phyloP scores from a whole-genome alignment of 2,329 filamentous ascomycete species.

The Penicillium aurantiogriseum region DNA sequence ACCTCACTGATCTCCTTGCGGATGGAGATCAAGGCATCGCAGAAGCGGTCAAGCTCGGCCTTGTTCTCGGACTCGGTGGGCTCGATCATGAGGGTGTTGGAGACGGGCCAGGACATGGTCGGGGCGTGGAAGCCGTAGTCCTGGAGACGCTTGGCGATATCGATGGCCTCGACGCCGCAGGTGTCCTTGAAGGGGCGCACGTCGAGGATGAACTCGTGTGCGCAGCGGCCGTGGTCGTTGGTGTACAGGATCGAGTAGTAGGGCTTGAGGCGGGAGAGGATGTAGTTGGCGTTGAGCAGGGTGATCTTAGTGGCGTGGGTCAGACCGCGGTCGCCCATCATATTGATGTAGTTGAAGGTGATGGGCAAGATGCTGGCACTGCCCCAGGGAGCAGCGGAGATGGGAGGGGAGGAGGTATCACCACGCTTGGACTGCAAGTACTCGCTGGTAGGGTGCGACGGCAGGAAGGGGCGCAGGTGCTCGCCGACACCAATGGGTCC shows the following conservation, averaged over 20 bases:
- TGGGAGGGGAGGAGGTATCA: constrained; percentile 58
- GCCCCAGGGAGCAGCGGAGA: constrained; percentile 81
- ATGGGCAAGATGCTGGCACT: constrained; percentile 92
- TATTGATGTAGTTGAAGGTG: constrained; percentile 90
- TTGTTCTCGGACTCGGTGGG: constrained; percentile 92
- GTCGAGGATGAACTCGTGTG: constrained; percentile 96
- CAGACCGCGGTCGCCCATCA: constrained; percentile 83
- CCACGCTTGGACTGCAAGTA: constrained; percentile 41
- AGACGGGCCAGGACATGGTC: constrained; percentile 94
- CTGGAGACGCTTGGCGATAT: constrained; percentile 93
- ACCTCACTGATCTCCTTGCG: constrained; percentile 79
- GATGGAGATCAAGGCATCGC: constrained; percentile 84
- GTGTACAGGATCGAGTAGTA: constrained; percentile 94
- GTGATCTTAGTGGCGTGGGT: constrained; percentile 89
- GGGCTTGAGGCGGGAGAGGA: constrained; percentile 78
- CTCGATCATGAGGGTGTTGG: constrained; percentile 97
- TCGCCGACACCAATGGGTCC: constrained; percentile 89
- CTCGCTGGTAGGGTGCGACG: constrained; percentile 64
- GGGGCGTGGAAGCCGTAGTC: constrained; percentile 97
- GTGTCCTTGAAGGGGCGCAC: constrained; percentile 79
- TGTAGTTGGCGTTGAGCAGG: constrained; percentile 96
- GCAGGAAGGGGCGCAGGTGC: constrained; percentile 74
- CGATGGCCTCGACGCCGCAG: constrained; percentile 83
- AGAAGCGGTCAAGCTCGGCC: constrained; percentile 89
- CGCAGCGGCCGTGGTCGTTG: constrained; percentile 81